Base-by-base conservation (phyloP, 225 moss, liverwort and hornwort species). In the Lunularia cruciata region DNA sequence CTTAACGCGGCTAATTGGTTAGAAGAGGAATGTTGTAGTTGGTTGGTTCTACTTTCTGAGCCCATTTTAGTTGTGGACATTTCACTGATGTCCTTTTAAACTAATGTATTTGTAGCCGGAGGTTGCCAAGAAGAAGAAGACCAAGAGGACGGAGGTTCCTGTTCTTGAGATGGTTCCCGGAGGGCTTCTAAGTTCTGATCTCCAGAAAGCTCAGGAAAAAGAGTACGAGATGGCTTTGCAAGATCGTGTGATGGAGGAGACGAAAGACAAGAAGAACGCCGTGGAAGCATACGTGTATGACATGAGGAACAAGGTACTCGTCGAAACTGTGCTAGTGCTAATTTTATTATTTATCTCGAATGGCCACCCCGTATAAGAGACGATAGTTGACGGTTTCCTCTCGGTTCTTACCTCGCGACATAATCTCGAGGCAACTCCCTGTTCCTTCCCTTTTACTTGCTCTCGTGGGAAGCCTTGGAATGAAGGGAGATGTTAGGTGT, bases 191-290 rank as follows among this genome's bases (percentile, higher is more conserved):
- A 20, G 2, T 2, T 1, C 88, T 0, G 98, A 98, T 2, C 57
- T 98, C 75, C 86, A 89, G 58, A 89, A 85, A 75, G 93, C 91
- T 0, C 90, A 86, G 47, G 98, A 98, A 74, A 98, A 93, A 6
- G 98, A 98, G 79, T 93, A 69, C 57, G 98, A 98, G 70, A 98
- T 98, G 98, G 98, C 98, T 0, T 76, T 98, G 73, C 93, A 98
- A 79, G 98, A 98, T 72, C 90, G 98, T 20, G 93, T 98, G 27
- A 98, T 98, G 98, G 98, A 98, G 83, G 98, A 98, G 77, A 98
- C 98, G 16, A 98, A 98, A 76, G 98, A 98, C 65, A 93, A 84
- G 79, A 98, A 98, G 81, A 98, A 98, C 52, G 98, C 98, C 0
- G 98, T 98, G 45, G 98, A 98, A 83, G 93, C 98, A 14, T 98